A percentile compares a stretch with the other conserved stretches of the same genome.
Conservation (phyloP, 2,329 filamentous ascomycete species). For the Myriosclerotinia duriaeana region DNA sequence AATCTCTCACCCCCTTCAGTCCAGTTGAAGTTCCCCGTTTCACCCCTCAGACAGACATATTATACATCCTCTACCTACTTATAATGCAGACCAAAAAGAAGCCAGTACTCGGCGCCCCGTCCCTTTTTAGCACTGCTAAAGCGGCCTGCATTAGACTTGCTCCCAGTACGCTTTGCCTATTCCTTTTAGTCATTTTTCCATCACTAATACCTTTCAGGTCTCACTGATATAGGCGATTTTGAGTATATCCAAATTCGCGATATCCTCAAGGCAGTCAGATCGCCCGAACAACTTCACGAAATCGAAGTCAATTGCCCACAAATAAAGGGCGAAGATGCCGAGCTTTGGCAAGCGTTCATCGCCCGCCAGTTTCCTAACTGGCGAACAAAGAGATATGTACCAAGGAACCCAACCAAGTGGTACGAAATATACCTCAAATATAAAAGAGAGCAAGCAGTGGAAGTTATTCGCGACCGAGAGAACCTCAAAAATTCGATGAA, state of each 20-base stretch:
- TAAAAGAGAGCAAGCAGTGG: constrained; percentile 56
- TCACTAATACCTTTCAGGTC: constrained; percentile 42
- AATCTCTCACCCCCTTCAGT: constrained; percentile 2
- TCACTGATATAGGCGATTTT: constrained; percentile 71
- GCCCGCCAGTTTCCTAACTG: constrained; percentile 68
- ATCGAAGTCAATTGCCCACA: constrained; percentile 78
- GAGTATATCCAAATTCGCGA: constrained; percentile 64
- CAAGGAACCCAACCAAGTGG: constrained; percentile 70
- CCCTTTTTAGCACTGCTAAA: constrained; percentile 53
- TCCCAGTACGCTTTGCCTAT: constrained; percentile 35
- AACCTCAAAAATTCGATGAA: constrained; percentile 55
- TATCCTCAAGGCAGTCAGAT: constrained; percentile 70
- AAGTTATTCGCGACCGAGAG: constrained; percentile 57
- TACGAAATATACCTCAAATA: constrained; percentile 74
- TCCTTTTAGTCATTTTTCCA: constrained; percentile 13
- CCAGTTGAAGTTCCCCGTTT: neutral
- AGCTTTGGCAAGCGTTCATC: constrained; percentile 80
- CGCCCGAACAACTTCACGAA: constrained; percentile 68
- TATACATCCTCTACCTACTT: neutral
- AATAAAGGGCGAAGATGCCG: constrained; percentile 64
- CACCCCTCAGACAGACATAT: neutral
- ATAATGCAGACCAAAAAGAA: neutral
- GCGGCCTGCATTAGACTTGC: constrained; percentile 55
- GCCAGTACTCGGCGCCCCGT: constrained; percentile 41
- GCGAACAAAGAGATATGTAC: constrained; percentile 61